A percentile compares a stretch with the other conserved stretches of the same genome.
phyloP scores from a whole-genome alignment of 192 early-diverging fungal genomes.

The Haplosporangium gracile region DNA sequence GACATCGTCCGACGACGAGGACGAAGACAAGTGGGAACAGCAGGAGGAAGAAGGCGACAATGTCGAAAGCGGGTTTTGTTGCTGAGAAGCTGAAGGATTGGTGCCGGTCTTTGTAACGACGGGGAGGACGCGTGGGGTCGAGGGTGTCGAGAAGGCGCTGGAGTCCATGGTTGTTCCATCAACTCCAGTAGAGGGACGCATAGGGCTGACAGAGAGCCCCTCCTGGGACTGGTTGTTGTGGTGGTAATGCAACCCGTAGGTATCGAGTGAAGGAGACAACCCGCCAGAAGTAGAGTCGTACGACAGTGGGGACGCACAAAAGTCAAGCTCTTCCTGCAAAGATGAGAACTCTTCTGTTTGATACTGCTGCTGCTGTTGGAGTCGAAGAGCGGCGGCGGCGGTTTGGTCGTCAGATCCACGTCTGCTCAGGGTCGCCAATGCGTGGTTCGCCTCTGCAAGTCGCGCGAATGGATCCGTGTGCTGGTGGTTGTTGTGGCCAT shows the following conservation, averaged over 20 bases:
- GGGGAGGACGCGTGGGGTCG: conserved; percentile 23
- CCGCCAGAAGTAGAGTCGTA: background rate
- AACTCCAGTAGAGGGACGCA: background rate
- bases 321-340: background rate
- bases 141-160: conserved; percentile 3
- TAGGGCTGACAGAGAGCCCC: background rate
- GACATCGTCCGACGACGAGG: conserved; percentile 6
- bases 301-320: conserved; percentile 2
- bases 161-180: background rate
- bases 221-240: background rate
- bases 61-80: conserved; percentile 6
- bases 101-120: background rate
- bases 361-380: conserved; percentile 5
- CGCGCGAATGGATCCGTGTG: conserved; percentile 17
- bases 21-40: conserved; percentile 16
- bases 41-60: conserved; percentile 43
- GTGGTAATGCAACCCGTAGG: background rate
- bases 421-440: conserved; percentile 19
- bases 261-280: background rate
- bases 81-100: background rate
- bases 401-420: background rate
- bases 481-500: background rate
- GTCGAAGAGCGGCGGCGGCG: background rate
- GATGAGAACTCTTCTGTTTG: background rate
- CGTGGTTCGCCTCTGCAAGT: conserved; percentile 32